A percentile compares a stretch with the other conserved stretches of the same genome.
These are phyloP conservation scores for Didymella keratinophila DNA, from an alignment of 2,329 filamentous ascomycete genomes.

Conservation along the genomic window DNA sequence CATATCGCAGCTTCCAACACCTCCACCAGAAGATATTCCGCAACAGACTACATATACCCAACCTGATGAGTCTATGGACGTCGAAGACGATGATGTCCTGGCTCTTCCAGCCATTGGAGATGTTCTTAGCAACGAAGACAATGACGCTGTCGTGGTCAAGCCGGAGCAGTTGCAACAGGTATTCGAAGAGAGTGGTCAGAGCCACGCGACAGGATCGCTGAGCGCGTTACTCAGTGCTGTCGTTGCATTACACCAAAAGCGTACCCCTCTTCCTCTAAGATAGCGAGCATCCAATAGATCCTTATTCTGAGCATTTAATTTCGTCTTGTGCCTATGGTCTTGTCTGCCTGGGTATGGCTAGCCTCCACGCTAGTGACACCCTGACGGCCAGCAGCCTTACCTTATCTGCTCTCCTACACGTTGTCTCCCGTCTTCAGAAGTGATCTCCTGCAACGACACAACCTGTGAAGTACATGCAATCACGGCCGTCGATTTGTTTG, in stretches of 20 bases:
- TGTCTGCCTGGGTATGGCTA: background rate
- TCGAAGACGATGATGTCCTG: constrained; percentile 4
- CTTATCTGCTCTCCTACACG: background rate
- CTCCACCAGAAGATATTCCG: constrained; percentile 45
- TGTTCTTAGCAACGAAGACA: constrained; percentile 47
- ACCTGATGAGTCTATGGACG: constrained; percentile 19
- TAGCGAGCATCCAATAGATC: constrained; percentile 14
- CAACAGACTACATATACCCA: constrained; percentile 30
- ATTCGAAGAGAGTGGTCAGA: constrained; percentile 68
- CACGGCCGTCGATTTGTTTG: background rate
- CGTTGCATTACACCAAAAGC: constrained; percentile 62
- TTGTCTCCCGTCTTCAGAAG: background rate
- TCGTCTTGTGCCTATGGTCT: background rate
- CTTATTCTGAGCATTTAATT: background rate
- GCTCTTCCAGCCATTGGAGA: constrained; percentile 20
- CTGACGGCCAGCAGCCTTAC: constrained; percentile 7
- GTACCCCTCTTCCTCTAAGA: constrained; percentile 10
- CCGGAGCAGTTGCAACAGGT: constrained; percentile 73
- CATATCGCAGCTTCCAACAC: constrained; percentile 38
- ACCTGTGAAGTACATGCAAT: background rate
- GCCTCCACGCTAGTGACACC: constrained; percentile 6
- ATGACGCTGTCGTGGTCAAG: constrained; percentile 67
- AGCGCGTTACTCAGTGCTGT: constrained; percentile 80
- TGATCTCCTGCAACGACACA: background rate
- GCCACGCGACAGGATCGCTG: constrained; percentile 74